Conservation (phyloP, 495 filamentous ascomycete genomes). For the Hypoxylon rickii region DNA sequence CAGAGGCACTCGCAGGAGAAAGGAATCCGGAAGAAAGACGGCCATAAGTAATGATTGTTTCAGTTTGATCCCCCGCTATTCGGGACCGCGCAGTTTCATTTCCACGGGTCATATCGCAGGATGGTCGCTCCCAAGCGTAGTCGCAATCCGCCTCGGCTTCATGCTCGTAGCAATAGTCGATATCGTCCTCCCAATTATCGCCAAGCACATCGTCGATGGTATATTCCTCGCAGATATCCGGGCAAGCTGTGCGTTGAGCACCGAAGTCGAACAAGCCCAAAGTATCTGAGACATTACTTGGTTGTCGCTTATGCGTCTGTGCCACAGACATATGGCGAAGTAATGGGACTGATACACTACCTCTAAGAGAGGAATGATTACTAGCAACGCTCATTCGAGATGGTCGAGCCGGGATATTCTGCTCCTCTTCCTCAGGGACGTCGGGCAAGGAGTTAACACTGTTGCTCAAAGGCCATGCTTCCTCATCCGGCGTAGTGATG, state of each 20-base stretch:
- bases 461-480: slow-evolving; percentile 52
- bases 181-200: slow-evolving; percentile 88
- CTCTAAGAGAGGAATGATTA: slow-evolving; percentile 48
- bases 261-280: slow-evolving; percentile 46
- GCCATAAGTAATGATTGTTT: slow-evolving; percentile 30
- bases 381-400: slow-evolving; percentile 48
- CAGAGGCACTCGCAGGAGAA: slow-evolving; percentile 43
- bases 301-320: slow-evolving; percentile 39
- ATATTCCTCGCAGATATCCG: slow-evolving; percentile 38
- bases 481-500: slow-evolving; percentile 54
- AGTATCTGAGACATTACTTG: slow-evolving; percentile 53
- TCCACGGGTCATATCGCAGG: slow-evolving; percentile 47
- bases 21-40: slow-evolving; percentile 44
- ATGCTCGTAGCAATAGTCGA: slow-evolving; percentile 93
- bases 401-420: slow-evolving; percentile 25
- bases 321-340: slow-evolving; percentile 44
- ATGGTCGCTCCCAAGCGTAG: slow-evolving; percentile 78
- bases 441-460: slow-evolving; percentile 61
- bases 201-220: slow-evolving; percentile 45
- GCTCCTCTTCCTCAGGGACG: slow-evolving; percentile 78
- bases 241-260: slow-evolving; percentile 39
- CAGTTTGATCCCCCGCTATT: slow-evolving; percentile 33
- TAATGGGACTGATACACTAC: slow-evolving; percentile 53
- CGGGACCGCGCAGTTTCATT: slow-evolving; percentile 25
- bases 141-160: slow-evolving; percentile 88